Conservation (phyloP, 2,329 filamentous ascomycete genomes). For the Fusarium sp. region DNA sequence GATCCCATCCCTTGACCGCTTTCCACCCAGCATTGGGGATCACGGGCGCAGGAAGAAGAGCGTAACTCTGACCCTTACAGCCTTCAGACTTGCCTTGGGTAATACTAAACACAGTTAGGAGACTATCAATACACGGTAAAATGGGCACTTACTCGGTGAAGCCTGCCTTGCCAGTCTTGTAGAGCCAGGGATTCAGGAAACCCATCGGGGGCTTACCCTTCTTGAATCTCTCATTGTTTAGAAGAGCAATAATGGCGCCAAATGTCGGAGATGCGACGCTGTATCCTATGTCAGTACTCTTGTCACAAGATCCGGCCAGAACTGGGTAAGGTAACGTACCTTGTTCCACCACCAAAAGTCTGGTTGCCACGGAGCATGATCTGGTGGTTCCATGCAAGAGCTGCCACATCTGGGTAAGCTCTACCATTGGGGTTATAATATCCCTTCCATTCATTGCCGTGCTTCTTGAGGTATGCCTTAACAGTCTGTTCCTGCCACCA, state of each 20-base stretch:
- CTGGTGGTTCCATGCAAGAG: slow-evolving; percentile 58
- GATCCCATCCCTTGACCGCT: slow-evolving; percentile 52
- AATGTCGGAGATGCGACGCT: slow-evolving; percentile 72
- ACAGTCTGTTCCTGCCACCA: slow-evolving; percentile 60
- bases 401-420: slow-evolving; percentile 72
- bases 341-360: slow-evolving; percentile 49
- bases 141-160: slow-evolving; percentile 52
- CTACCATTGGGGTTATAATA: slow-evolving; percentile 63
- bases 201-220: slow-evolving; percentile 66
- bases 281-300: not conserved
- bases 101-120: slow-evolving; percentile 45
- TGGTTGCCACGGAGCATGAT: slow-evolving; percentile 49
- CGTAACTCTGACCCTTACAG: slow-evolving; percentile 46
- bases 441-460: slow-evolving; percentile 61
- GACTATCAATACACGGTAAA: accelerated
- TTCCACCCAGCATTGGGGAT: slow-evolving; percentile 47
- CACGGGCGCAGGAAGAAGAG: slow-evolving; percentile 42
- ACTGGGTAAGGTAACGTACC: slow-evolving; percentile 34
- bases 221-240: slow-evolving; percentile 72
- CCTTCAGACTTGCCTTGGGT: slow-evolving; percentile 50
- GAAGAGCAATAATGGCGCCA: slow-evolving; percentile 71
- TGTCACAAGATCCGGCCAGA: not conserved
- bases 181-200: slow-evolving; percentile 73
- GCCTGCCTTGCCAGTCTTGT: slow-evolving; percentile 50
- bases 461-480: slow-evolving; percentile 57